Conservation (phyloP, 2,329 filamentous ascomycete species). For the Fusarium robinianum region DNA sequence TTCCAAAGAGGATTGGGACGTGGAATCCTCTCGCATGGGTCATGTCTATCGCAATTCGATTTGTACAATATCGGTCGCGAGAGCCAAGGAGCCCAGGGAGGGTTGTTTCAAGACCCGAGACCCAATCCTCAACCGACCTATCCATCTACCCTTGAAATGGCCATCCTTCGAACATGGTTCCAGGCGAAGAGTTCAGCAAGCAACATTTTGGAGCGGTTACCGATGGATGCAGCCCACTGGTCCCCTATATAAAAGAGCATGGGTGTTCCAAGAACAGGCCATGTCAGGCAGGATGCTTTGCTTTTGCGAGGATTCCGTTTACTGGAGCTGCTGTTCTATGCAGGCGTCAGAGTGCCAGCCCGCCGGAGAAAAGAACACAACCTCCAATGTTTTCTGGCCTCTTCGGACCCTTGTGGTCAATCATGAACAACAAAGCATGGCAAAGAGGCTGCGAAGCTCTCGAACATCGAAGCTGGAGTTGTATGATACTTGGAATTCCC, state of each 20-base stretch:
- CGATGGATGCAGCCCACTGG: neutral
- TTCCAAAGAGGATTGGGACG: conserved; percentile 26
- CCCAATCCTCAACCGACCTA: neutral
- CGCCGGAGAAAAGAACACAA: neutral
- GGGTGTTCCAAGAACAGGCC: neutral
- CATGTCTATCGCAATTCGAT: neutral
- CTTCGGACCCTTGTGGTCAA: neutral
- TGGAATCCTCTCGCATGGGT: conserved; percentile 23
- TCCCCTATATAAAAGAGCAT: neutral
- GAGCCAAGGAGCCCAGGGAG: neutral
- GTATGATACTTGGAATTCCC: neutral
- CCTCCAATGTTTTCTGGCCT: no score
- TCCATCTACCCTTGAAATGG: neutral
- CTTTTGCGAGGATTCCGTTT: neutral
- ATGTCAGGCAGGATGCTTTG: neutral
- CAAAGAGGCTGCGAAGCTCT: neutral
- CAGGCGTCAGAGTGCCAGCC: neutral
- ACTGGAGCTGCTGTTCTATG: neutral
- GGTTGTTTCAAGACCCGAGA: neutral
- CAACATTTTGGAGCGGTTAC: neutral
- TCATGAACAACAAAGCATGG: neutral
- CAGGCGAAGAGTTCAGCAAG: neutral
- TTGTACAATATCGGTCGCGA: neutral
- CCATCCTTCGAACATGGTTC: no score
- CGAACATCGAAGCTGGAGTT: neutral